Evolutionary conservation across 2,329 filamentous ascomycete species (phyloP).

Genomic region (Cladophialophora exuberans): DNA sequence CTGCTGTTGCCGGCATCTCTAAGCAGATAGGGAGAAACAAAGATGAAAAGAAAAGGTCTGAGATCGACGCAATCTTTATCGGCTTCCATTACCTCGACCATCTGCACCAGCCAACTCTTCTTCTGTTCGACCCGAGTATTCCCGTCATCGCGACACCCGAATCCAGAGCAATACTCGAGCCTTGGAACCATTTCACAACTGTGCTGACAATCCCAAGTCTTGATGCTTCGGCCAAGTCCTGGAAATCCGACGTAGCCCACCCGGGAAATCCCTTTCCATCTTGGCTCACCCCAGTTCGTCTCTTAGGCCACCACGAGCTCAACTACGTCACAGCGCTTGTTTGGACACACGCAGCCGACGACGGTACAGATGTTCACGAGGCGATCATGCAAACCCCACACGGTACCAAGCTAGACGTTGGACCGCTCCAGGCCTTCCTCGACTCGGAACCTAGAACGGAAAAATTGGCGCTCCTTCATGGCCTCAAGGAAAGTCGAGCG

Average conservation of each 20-base stretch:
- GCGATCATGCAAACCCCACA: background rate
- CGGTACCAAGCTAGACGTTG: background rate
- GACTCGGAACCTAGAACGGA: background rate
- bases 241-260: background rate
- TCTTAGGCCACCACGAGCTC: background rate
- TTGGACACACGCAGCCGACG: background rate
- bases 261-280: background rate
- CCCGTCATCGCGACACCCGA: slow-evolving; percentile 1
- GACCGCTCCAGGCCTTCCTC: background rate
- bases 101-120: background rate
- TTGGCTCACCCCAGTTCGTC: background rate
- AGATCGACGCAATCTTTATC: slow-evolving; percentile 2
- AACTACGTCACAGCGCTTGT: background rate
- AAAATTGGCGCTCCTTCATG: slow-evolving; percentile 1
- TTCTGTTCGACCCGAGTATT: background rate
- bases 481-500: background rate
- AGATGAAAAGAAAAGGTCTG: background rate
- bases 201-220: background rate
- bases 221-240: background rate
- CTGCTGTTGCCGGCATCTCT: background rate
- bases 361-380: background rate
- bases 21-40: background rate
- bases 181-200: slow-evolving; percentile 4
- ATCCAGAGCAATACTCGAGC: background rate
- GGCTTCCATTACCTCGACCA: slow-evolving; percentile 3